Percentiles rank a stretch among this genome's conserved stretches.
Evolutionary conservation across 352 stramenopile genomes (phyloP).

Genomic region (Pythium scleroteichum): DNA sequence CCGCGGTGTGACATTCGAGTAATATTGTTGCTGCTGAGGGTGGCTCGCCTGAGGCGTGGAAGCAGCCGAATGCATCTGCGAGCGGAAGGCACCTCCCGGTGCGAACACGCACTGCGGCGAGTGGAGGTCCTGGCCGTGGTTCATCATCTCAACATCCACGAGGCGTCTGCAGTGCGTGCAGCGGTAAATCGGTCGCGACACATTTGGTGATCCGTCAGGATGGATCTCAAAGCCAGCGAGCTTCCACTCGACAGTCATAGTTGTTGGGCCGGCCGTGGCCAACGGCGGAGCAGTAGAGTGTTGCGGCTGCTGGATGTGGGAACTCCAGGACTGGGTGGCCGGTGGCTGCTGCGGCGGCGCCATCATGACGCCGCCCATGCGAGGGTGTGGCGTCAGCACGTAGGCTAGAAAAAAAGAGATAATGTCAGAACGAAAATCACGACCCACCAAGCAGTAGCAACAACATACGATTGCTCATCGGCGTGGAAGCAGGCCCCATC

Average conservation of each 20-base stretch:
- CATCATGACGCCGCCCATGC: conserved; percentile 32
- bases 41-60: conserved; percentile 10
- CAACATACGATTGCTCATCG: conserved; percentile 19
- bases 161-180: conserved; percentile 66
- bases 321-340: conserved; percentile 43
- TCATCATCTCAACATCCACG: conserved; percentile 74
- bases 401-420: conserved; percentile 18
- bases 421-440: not conserved
- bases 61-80: conserved; percentile 20
- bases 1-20: conserved; percentile 25
- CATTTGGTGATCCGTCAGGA: conserved; percentile 63
- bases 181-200: conserved; percentile 73
- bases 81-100: conserved; percentile 8
- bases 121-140: conserved; percentile 57
- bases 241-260: conserved; percentile 61
- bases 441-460: not conserved
- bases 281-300: conserved; percentile 29
- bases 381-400: conserved; percentile 28
- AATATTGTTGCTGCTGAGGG: conserved; percentile 44
- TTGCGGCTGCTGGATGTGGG: conserved; percentile 42
- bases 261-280: conserved; percentile 11
- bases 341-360: conserved; percentile 26
- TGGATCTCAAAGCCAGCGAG: conserved; percentile 83
- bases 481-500: conserved; percentile 9
- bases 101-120: conserved; percentile 55